These are phyloP conservation scores for Sambucus nigra DNA, from an alignment of 129 eudicot species.

Conservation along the genomic window DNA sequence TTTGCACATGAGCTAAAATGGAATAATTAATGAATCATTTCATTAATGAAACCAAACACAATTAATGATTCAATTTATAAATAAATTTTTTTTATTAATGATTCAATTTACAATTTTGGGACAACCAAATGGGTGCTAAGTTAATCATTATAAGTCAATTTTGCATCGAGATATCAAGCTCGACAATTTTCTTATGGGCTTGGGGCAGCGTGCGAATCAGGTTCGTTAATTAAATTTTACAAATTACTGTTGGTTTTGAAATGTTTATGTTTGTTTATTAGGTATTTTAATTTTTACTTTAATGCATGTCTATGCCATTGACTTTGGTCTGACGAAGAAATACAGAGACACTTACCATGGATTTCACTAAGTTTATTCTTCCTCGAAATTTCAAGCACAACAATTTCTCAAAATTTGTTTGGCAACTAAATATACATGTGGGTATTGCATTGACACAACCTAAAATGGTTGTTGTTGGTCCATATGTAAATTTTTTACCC, in stretches of 20 bases:
- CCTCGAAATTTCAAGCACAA: conserved; percentile 85
- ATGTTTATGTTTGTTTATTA: no score
- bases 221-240: conserved; percentile 15
- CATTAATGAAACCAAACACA: no score
- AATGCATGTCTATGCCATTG: conserved; percentile 71
- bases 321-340: conserved; percentile 88
- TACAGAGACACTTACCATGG: conserved; percentile 55
- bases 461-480: conserved; percentile 13
- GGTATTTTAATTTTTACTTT: no score
- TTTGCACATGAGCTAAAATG: no score
- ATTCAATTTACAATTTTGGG: no score
- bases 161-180: conserved; percentile 93
- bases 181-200: conserved; percentile 91
- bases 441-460: conserved; percentile 38
- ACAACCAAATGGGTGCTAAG: no score
- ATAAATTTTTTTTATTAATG: no score
- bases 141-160: conserved; percentile 76
- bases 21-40: no score
- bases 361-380: conserved; percentile 42
- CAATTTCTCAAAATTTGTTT: conserved; percentile 87
- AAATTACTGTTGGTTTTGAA: no score
- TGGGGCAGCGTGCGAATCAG: conserved; percentile 96
- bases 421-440: conserved; percentile 96
- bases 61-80: no score
- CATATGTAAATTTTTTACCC: conserved; percentile 9